Conservation (phyloP, 768 basidiomycete species). For the Suillus tomentosus region DNA sequence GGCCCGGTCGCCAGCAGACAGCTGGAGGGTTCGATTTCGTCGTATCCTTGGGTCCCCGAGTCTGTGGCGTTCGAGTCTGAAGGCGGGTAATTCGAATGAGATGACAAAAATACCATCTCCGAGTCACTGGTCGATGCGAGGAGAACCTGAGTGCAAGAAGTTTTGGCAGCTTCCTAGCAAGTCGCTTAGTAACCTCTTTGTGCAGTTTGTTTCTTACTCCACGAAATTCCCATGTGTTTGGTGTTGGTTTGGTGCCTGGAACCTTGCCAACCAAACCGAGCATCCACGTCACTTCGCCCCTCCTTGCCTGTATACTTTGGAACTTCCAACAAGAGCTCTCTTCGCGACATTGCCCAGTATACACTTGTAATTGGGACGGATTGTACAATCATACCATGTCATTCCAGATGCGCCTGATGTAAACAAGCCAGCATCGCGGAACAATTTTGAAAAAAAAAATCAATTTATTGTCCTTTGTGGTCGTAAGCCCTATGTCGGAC, state of each 20-base stretch:
- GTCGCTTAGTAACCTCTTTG: too few species aligned
- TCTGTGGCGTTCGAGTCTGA: slow-evolving; percentile 27
- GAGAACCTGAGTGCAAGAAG: slow-evolving; percentile 24
- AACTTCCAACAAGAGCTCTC: slow-evolving; percentile 73
- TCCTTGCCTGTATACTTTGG: slow-evolving; percentile 52
- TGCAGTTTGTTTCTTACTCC: too few species aligned
- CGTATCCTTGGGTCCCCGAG: slow-evolving; percentile 9
- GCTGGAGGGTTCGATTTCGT: slow-evolving; percentile 29
- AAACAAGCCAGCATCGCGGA: too few species aligned
- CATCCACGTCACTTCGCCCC: slow-evolving; percentile 74
- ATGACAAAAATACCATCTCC: slow-evolving; percentile 10
- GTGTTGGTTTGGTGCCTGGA: slow-evolving; percentile 73
- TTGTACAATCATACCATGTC: too few species aligned
- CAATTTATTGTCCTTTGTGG: too few species aligned
- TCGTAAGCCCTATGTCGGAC: too few species aligned
- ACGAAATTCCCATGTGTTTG: too few species aligned
- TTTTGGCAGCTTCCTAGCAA: too few species aligned
- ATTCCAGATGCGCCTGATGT: too few species aligned
- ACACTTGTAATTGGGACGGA: too few species aligned
- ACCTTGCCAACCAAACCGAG: slow-evolving; percentile 73
- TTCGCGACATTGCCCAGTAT: slow-evolving; percentile 72
- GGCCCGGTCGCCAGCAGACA: slow-evolving; percentile 7
- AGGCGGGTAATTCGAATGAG: slow-evolving; percentile 18
- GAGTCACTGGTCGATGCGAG: slow-evolving; percentile 18
- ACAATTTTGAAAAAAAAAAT: too few species aligned